phyloP scores from a whole-genome alignment of 352 stramenopile genomes.

The Elongisporangium anandrum region DNA sequence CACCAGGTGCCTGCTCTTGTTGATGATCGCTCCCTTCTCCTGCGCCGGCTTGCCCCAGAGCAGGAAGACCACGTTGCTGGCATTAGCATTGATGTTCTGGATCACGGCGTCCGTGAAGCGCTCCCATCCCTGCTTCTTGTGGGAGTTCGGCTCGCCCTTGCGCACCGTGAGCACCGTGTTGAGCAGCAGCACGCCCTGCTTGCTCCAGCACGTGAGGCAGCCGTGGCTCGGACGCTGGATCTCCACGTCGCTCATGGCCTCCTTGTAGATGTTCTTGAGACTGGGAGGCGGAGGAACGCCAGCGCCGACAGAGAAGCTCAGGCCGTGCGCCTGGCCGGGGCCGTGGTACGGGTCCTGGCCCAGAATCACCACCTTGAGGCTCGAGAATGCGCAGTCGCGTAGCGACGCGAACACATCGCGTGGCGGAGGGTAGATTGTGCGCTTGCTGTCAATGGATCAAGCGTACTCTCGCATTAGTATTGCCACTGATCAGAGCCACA shows the following conservation, averaged over 20 bases:
- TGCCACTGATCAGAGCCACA: background rate
- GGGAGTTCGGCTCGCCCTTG: constrained; percentile 89
- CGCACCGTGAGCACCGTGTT: constrained; percentile 98
- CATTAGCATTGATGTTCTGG: constrained; percentile 66
- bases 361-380: constrained; percentile 92
- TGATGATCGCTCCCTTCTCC: constrained; percentile 72
- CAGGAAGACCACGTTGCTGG: constrained; percentile 94
- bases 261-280: constrained; percentile 98
- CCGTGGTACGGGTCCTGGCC: constrained; percentile 92
- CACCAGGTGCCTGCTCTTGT: constrained; percentile 77
- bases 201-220: constrained; percentile 90
- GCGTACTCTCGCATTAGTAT: background rate
- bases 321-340: constrained; percentile 76
- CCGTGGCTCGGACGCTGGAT: constrained; percentile 84
- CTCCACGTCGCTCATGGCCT: constrained; percentile 81
- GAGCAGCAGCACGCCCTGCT: constrained; percentile 96
- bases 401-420: constrained; percentile 88
- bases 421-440: constrained; percentile 84
- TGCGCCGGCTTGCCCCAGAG: constrained; percentile 98
- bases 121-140: constrained; percentile 97
- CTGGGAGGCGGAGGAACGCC: constrained; percentile 91
- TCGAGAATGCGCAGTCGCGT: constrained; percentile 82
- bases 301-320: constrained; percentile 90
- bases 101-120: constrained; percentile 96
- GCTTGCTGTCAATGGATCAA: constrained; percentile 25